Base-by-base conservation (phyloP, 768 basidiomycete species). In the Suillus sp. region DNA sequence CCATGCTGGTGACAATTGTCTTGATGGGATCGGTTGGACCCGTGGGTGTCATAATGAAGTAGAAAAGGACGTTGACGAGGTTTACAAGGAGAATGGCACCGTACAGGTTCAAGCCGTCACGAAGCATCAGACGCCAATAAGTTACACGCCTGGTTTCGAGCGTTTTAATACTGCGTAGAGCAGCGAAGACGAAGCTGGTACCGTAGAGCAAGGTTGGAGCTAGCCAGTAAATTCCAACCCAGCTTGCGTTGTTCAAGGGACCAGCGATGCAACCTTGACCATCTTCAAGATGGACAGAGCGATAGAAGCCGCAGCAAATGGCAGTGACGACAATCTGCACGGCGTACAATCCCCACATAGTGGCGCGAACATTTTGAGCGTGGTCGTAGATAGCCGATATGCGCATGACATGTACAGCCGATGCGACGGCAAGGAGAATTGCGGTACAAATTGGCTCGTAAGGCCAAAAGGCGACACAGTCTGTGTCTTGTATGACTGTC, bases 201-300 rank as follows among this genome's bases (percentile, higher is more conserved):
- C 70, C 84, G 63, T 75, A 92, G 25, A 93, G 82, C 42, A 92
- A 47, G 42, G 92, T 92, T 32, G 91, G 88, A 0, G 84, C 84
- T 8, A 90, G 75, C 93, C 93, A 95, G 80, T 94, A 95, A 66
- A 94, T 84, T 54, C 87, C 92, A 58, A 93, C 90, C 92, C 92
- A 94, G 42, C 71, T 70, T 47, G 66, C 65, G 75, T 83, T 86
- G 67, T 83, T 76, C 67, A 86, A 86, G 22, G 92, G 92, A 35
- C 91, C 92, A 5, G 92, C 91, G 64, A 95, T 93, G 76, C 92
- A 95, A 0, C 92, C 92, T 70, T 95, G 93, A 42, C 89, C 90
- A 4, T 74, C 79, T n/a, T 75, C 67, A 34, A 94, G 83, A 32
- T 90, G 89, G 3, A 93, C 90, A 87, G 91, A 85, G 67, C 85